These are phyloP conservation scores for Vaccinium corymbosum DNA, from an alignment of 148 eudicot genomes.

Conservation along the genomic window DNA sequence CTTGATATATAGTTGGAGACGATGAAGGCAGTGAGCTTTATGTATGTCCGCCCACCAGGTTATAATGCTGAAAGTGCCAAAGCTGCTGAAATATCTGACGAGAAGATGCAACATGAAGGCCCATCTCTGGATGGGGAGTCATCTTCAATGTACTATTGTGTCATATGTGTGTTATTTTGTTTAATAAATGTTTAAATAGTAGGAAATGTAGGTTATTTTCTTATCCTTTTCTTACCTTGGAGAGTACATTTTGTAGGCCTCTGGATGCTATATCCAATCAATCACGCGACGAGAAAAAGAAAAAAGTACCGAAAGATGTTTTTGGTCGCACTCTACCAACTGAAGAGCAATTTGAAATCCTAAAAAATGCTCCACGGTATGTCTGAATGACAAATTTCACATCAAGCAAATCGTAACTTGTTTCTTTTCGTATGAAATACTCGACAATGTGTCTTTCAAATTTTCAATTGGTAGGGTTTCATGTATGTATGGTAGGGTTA, in stretches of 20 bases:
- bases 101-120: slow-evolving; percentile 40
- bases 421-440: not conserved
- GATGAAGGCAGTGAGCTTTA: slow-evolving; percentile 99
- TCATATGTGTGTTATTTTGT: not conserved
- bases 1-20: slow-evolving; percentile 59
- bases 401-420: not conserved
- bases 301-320: slow-evolving; percentile 75
- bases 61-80: slow-evolving; percentile 98
- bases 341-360: slow-evolving; percentile 82
- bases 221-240: not conserved
- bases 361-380: slow-evolving; percentile 92
- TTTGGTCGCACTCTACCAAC: slow-evolving; percentile 91
- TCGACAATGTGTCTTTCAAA: not conserved
- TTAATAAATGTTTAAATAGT: not conserved
- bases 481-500: not conserved
- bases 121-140: slow-evolving; percentile 42
- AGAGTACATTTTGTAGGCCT: slow-evolving; percentile 34
- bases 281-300: slow-evolving; percentile 54
- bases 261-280: slow-evolving; percentile 28
- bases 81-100: slow-evolving; percentile 87
- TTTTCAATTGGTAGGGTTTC: not conserved
- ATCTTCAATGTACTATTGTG: slow-evolving; percentile 42
- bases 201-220: not conserved
- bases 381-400: not conserved
- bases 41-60: slow-evolving; percentile 98